Base-by-base conservation (phyloP, 2,329 filamentous ascomycete genomes). In the Fusarium falciforme region DNA sequence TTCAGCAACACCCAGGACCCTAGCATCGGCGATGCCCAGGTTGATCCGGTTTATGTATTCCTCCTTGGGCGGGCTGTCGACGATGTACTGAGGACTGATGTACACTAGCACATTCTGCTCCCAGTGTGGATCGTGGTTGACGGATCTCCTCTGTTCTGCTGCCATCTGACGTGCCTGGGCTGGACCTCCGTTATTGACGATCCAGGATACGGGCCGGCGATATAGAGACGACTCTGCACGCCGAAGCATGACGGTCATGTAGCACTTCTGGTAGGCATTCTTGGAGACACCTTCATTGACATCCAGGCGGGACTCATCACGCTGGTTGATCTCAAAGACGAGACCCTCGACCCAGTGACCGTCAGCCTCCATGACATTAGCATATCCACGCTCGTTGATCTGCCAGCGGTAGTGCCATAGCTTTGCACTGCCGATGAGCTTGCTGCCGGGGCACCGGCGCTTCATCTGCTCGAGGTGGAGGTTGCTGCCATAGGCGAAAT, bases 401-500 rank as follows among this genome's bases (percentile, higher is more conserved):
- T 85, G 84, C 82, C 85, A 87, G 35, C 80, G 78, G 72, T 84
- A 82, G 68, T 82, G 79, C 25, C 74, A 69, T n/a, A 87, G 79
- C 12, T 81, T 78, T 22, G 80, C 85, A 14, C 78, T 76, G 6
- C 85, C 85, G 68, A 85, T 78, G 71, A 82, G 82, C 27, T 73
- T 79, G 76, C 83, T 84, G 25, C 79, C 79, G 22, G 85, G 85
- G 61, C 85, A 87, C 67, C 84, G 80, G 22, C 74, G 72, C 68
- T 81, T 82, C 85, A 87, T 87, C 78, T 87, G 85, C 62, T 80
- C 79, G 64, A 85, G 77, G 71, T 82, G 83, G 52, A 87, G 80
- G 73, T 87, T 87, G 75, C 84, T 86, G 55, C 85, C 85, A 64
- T 86, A 87, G 38, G 84, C 85, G 70, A 87, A 87, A 76, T 87